Base-by-base conservation (phyloP, 2,329 filamentous ascomycete genomes). In the Paraphoma chrysanthemicola region DNA sequence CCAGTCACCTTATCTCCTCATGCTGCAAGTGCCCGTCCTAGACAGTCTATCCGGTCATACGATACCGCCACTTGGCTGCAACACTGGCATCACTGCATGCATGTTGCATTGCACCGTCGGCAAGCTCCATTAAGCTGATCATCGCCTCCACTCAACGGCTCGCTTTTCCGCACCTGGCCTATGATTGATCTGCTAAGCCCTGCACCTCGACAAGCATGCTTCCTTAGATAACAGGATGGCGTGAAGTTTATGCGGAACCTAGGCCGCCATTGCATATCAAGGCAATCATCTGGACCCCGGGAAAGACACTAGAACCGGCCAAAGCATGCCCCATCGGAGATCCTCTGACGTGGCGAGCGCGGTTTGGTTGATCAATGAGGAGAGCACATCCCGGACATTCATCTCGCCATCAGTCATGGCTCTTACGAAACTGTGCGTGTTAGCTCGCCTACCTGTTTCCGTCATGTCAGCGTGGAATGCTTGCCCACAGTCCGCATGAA, bases 341-440 rank as follows among this genome's bases (percentile, higher is more conserved):
- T 78, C 80, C 77, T 80, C 80, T 81, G 79, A 82, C 80, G 80
- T 82, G 80, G 80, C 80, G 77, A 74, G 60, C 74, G 69, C 70
- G 77, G 76, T 77, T 72, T 79, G 77, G 78, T 78, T 77, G 73
- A 78, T 72, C 62, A 60, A 59, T 70, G 69, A 70, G 68, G 69
- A 72, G 67, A 57, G 69, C 65, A 71, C 71, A 69, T 70, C 70
- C 69, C 70, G 73, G 72, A 66, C 68, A 68, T 74, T 70, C 73
- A 71, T 73, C 66, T 76, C 57, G 69, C 72, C 73, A 73, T 77
- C 70, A 71, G 72, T 73, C 70, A 72, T 72, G 70, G 66, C 60
- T 66, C 68, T 71, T 64, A 74, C 69, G 63, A 70, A 69, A 62
- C 60, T 56, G 47, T 69, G 60, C 53, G 66, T 62, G 65, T 66